phyloP scores from a whole-genome alignment of 176 grass and related monocot species.

The Coix lacrymajobi region DNA sequence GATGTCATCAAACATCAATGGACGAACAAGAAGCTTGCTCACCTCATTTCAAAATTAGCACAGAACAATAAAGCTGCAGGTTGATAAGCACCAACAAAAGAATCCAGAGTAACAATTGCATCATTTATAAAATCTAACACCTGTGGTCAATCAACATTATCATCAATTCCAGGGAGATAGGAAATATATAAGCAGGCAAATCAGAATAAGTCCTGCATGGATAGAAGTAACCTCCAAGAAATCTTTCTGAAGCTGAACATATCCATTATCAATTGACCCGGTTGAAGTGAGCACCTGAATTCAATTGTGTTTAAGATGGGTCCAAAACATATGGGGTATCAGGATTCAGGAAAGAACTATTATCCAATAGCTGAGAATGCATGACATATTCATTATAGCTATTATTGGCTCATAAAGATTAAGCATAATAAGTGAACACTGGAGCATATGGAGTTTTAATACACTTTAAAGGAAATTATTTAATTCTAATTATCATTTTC shows the following conservation, averaged over 20 bases:
- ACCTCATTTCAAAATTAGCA: slow-evolving; percentile 84
- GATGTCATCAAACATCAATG: slow-evolving; percentile 7
- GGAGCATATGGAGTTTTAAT: not conserved
- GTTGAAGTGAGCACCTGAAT: slow-evolving; percentile 61
- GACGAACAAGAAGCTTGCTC: slow-evolving; percentile 22
- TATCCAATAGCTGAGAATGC: not conserved
- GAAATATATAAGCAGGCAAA: slow-evolving; percentile 6
- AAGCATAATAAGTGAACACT: not conserved
- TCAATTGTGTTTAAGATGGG: slow-evolving; percentile 3
- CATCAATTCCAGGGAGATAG: not conserved
- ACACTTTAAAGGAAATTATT: not conserved
- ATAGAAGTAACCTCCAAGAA: slow-evolving; percentile 69
- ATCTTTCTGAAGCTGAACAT: slow-evolving; percentile 75
- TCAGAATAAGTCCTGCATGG: slow-evolving; percentile 7
- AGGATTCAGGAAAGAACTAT: not conserved
- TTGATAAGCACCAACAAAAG: slow-evolving; percentile 78
- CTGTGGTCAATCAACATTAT: slow-evolving; percentile 44
- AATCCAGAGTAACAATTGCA: slow-evolving; percentile 83
- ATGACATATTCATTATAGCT: not conserved
- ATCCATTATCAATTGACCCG: slow-evolving; percentile 55
- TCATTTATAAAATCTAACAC: slow-evolving; percentile 98
- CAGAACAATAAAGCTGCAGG: slow-evolving; percentile 78
- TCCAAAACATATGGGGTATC: slow-evolving; percentile 8
- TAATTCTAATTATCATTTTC: not conserved
- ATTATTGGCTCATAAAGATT: not conserved